phyloP scores from a whole-genome alignment of 805 yeast species.

The Saccharomycopsis vini region DNA sequence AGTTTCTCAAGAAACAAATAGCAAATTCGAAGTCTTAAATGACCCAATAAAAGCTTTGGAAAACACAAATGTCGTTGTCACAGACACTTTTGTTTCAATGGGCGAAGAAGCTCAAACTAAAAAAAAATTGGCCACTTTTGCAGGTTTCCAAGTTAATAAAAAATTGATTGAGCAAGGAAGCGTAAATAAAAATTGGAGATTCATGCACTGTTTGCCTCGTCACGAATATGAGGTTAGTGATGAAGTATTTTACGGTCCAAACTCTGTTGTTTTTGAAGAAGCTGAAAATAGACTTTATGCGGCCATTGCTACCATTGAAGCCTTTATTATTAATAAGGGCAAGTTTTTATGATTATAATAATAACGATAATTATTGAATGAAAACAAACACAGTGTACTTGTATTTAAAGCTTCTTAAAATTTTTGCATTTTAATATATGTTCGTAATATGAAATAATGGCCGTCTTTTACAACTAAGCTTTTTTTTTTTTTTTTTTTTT shows the following conservation, averaged over 20 bases:
- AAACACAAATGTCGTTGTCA: conserved; percentile 74
- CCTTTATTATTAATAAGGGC: conserved; percentile 80
- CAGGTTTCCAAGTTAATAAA: conserved; percentile 74
- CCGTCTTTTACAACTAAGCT: too few species aligned
- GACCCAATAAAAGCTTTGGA: conserved; percentile 70
- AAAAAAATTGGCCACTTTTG: conserved; percentile 67
- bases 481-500: too few species aligned
- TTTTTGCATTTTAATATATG: too few species aligned
- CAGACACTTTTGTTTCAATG: conserved; percentile 98
- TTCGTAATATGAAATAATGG: too few species aligned
- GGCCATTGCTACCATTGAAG: conserved; percentile 89
- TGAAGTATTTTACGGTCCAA: conserved; percentile 78
- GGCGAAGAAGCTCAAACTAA: conserved; percentile 83
- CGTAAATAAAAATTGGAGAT: conserved; percentile 63
- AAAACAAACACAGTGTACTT: too few species aligned
- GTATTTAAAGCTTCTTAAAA: too few species aligned
- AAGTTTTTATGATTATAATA: conserved; percentile 25
- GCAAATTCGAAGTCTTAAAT: conserved; percentile 49
- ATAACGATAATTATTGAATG: too few species aligned
- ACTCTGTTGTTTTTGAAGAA: conserved; percentile 85
- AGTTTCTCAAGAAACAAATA: conserved; percentile 43
- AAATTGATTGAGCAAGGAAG: conserved; percentile 52
- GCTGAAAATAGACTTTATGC: conserved; percentile 96
- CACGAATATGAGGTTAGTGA: conserved; percentile 91
- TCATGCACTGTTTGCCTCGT: conserved; percentile 97